Percentiles rank a stretch among this genome's conserved stretches.
phyloP scores from a whole-genome alignment of 495 filamentous ascomycete genomes.

The Sordaria brevicollis region DNA sequence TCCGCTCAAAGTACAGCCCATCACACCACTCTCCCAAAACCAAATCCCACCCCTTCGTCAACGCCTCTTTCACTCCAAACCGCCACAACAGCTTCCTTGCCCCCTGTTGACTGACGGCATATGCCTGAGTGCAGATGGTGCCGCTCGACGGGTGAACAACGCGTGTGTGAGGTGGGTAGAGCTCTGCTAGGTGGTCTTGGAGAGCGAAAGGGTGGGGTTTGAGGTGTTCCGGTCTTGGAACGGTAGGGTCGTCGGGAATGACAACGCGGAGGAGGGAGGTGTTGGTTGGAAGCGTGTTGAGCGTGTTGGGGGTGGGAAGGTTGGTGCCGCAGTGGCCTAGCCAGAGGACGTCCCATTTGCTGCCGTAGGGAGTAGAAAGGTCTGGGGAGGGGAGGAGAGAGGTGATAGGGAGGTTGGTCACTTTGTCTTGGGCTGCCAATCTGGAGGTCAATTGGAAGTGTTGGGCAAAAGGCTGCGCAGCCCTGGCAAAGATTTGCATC shows the following conservation, averaged over 20 bases:
- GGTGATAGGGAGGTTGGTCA: neutral
- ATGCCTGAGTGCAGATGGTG: conserved; percentile 36
- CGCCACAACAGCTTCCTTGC: conserved; percentile 32
- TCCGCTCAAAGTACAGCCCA: conserved; percentile 8
- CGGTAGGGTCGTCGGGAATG: conserved; percentile 27
- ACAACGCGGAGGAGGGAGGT: conserved; percentile 17
- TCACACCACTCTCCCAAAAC: conserved; percentile 39
- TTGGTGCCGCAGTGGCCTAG: conserved; percentile 40
- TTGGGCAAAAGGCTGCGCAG: conserved; percentile 21
- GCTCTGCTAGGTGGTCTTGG: conserved; percentile 23
- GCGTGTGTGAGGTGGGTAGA: conserved; percentile 33
- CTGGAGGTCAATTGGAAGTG: neutral
- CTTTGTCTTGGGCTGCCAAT: neutral
- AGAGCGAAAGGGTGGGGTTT: conserved; percentile 36
- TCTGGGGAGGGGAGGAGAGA: neutral
- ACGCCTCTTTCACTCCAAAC: conserved; percentile 23
- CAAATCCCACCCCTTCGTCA: conserved; percentile 33
- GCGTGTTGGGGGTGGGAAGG: conserved; percentile 15
- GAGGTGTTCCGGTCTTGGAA: conserved; percentile 28
- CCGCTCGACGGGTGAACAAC: conserved; percentile 30
- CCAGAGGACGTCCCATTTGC: conserved; percentile 41
- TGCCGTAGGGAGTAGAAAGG: conserved; percentile 21
- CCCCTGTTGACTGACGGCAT: conserved; percentile 34
- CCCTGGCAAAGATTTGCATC: conserved; percentile 28
- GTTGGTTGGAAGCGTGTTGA: neutral